phyloP scores from a whole-genome alignment of 768 basidiomycete genomes.

The Mycena venus region DNA sequence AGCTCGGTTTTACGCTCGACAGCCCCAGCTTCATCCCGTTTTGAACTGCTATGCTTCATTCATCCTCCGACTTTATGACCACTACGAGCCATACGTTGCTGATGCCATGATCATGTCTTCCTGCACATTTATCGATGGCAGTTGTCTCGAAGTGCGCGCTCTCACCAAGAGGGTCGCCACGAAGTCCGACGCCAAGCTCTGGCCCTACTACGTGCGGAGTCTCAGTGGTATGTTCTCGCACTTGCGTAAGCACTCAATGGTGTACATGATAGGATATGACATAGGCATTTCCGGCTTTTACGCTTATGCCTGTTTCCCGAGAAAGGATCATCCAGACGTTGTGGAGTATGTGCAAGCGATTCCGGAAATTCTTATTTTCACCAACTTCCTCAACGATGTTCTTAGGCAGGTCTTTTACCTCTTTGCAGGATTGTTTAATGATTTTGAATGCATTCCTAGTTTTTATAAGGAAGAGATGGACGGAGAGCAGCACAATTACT shows the following conservation, averaged over 20 bases:
- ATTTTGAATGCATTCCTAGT: not conserved
- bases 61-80: constrained; percentile 14
- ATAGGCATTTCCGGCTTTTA: constrained; percentile 10
- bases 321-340: constrained; percentile 16
- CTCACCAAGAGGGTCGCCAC: not conserved
- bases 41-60: not conserved
- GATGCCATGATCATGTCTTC: constrained; percentile 11
- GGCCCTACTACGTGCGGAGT: constrained; percentile 18
- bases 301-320: constrained; percentile 17
- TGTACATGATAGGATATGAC: not conserved
- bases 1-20: not conserved
- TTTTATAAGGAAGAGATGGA: constrained; percentile 20
- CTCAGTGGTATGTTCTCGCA: constrained; percentile 6
- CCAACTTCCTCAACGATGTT: constrained; percentile 20
- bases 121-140: constrained; percentile 13
- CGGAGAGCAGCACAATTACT: constrained; percentile 14
- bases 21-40: constrained; percentile 5
- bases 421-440: not conserved
- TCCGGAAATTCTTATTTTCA: constrained; percentile 13
- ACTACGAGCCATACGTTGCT: constrained; percentile 12
- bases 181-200: constrained; percentile 3
- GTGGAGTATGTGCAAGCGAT: constrained; percentile 17
- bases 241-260: not conserved
- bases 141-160: constrained; percentile 12
- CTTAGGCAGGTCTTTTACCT: not conserved